A percentile compares a stretch with the other conserved stretches of the same genome.
Conservation (phyloP, 169 alveolate genomes). For the Babesia caballi region DNA sequence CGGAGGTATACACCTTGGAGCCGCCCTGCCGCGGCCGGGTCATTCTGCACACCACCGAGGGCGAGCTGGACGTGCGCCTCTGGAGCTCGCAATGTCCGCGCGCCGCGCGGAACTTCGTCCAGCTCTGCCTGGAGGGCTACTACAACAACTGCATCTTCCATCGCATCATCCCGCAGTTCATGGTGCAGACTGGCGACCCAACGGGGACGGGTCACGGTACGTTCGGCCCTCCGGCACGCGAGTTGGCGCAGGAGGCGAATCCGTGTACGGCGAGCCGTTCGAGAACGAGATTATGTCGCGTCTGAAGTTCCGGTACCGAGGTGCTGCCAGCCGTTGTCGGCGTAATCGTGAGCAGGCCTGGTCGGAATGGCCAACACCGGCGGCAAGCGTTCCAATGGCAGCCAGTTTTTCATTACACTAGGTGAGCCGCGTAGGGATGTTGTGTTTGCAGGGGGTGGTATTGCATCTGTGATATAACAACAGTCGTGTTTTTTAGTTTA, state of each 20-base stretch:
- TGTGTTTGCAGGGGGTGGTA: no score
- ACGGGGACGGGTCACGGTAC: conserved; percentile 78
- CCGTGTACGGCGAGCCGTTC: conserved; percentile 89
- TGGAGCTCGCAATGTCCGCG: conserved; percentile 89
- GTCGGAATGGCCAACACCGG: conserved; percentile 70
- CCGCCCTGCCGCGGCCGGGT: conserved; percentile 91
- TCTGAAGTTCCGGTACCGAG: conserved; percentile 78
- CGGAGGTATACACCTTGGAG: conserved; percentile 81
- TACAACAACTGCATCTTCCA: conserved; percentile 87
- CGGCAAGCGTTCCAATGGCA: conserved; percentile 67
- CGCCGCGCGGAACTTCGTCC: conserved; percentile 87
- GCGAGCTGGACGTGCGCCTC: conserved; percentile 88
- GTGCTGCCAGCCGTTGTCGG: conserved; percentile 31
- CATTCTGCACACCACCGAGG: conserved; percentile 86
- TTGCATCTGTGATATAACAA: no score
- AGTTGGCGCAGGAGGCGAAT: conserved; percentile 83
- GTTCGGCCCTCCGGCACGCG: background rate
- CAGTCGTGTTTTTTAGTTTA: no score
- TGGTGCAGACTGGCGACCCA: conserved; percentile 89
- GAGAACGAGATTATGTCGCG: conserved; percentile 91
- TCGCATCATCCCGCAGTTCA: conserved; percentile 85
- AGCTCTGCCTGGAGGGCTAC: conserved; percentile 86
- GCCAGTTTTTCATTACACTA: conserved; percentile 89
- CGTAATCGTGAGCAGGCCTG: conserved; percentile 38
- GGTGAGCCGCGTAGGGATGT: no score